Evolutionary conservation across 2,329 filamentous ascomycete genomes (phyloP), one percentile per base, ranked within the genome.

Genomic region (Lachnellula suecica): DNA sequence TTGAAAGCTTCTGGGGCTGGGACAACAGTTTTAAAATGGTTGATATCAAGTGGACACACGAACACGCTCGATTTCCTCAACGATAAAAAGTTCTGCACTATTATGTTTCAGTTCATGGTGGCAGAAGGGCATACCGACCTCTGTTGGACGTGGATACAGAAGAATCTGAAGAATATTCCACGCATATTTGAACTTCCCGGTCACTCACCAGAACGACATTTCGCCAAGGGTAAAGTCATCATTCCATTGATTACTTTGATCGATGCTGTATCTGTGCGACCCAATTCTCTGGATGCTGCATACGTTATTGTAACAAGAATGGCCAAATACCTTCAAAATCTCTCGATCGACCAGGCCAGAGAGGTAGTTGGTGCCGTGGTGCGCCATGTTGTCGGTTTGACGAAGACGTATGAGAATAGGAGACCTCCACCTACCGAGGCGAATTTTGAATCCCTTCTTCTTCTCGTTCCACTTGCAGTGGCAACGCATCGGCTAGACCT

Each of bases 1-100:
- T 63, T 65, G 59, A 57, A 49, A 50, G 58, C 59, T 7, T 67
- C 63, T 1, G 63, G 64, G n/a, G 65, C 65, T 24, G 65, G 65
- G 2, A 31, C 60, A 22, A 64, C 61, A 40, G 64, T 68, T 8
- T 45, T 69, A 34, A 63, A 57, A 29, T 69, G 66, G 67, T 49
- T 69, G 7, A 48, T 50, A 42, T 63, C 66, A 25, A 67, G 59
- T 31, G 64, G 62, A 4, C 52, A 49, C 17, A 52, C 54, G 17
- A 62, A 61, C 19, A 50, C 62, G 19, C 51, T 49, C 6, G 41
- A 56, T 1, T 68, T 68, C 44, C 52, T 67, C 22, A 45, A 53
- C 10, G 47, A 65, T 23, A 23, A 47, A 19, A 24, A 10, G 11
- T 64, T 67, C 25, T 47, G 35, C 5, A 22, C 53, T 6, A 31